Base-by-base conservation (phyloP, 345 rosid species). In the Corymbia maculata region DNA sequence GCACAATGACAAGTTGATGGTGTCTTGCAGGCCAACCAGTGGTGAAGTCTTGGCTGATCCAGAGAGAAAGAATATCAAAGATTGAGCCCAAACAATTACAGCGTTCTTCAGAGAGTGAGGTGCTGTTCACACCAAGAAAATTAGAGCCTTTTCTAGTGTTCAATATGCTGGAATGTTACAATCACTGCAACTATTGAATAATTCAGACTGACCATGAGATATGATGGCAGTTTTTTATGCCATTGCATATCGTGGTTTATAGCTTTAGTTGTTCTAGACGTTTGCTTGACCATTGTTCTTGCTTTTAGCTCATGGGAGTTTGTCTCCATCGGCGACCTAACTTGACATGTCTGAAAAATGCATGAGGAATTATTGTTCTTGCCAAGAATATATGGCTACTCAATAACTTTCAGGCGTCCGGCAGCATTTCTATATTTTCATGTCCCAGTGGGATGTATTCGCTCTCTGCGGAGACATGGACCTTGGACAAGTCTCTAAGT, bases 11-110 rank as follows among this genome's bases (percentile, higher is more conserved):
- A 75, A 75, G 28, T 42, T 75, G 28, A 42, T 85, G 55, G 26
- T 13, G 32, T 85, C 55, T 85, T 85, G 86, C 86, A 85, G 86
- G 86, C 86, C 86, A 85, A 85, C 86, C 13, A 85, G 86, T 14
- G 86, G 86, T 26, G 86, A 85, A 85, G 55, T 85, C 32, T 51
- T 51, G 91, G 97, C 91, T 94, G 97, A 59, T 75, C 84, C 49
- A 95, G 94, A 24, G 94, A 96, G 87, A 85, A 36, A 47, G 55
- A 51, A 50, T 17, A 95, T 95, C 22, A 97, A 92, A 28, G 95
- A 94, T 90, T 94, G 97, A 88, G 94, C 49, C 15, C 26, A 21
- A 19, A 75, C 0, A 2, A 42, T 75, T 21, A 49, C 84, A 42
- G 49, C 7, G 44, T 75, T 21, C 45, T 75, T 75, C 84, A 75